These are phyloP conservation scores for Globisporangium radiosum DNA, from an alignment of 352 stramenopile species.

Conservation along the genomic window DNA sequence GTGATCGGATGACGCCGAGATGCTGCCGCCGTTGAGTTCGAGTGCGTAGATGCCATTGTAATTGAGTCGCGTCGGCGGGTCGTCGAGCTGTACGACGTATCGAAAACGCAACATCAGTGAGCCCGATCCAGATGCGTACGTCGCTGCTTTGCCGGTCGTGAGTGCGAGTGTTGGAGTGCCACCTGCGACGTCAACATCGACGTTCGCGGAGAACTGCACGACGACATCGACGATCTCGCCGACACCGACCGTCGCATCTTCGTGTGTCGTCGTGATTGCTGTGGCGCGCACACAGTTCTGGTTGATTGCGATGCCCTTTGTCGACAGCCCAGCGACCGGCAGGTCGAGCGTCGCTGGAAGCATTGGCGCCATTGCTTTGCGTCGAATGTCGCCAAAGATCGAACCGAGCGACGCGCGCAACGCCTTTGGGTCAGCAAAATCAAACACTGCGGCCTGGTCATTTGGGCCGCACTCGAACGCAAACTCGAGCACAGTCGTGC, in stretches of 20 bases:
- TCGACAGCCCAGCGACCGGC: constrained; percentile 27
- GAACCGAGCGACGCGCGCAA: constrained; percentile 36
- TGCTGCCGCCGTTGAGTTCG: constrained; percentile 29
- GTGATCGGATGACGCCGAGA: constrained; percentile 16
- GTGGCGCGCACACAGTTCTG: constrained; percentile 32
- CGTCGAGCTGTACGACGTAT: constrained; percentile 42
- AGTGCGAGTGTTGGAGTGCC: constrained; percentile 32
- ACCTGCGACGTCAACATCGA: constrained; percentile 30
- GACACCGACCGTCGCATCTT: constrained; percentile 41
- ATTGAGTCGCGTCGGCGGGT: constrained; percentile 21
- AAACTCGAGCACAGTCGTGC: constrained; percentile 45
- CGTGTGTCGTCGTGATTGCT: constrained; percentile 32
- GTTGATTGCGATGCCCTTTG: constrained; percentile 52
- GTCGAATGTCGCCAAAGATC: constrained; percentile 40
- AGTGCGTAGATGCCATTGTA: constrained; percentile 44
- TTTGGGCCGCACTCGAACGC: constrained; percentile 23
- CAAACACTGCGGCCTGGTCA: constrained; percentile 40
- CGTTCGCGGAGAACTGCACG: constrained; percentile 35
- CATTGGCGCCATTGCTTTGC: constrained; percentile 26
- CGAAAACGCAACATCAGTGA: constrained; percentile 34
- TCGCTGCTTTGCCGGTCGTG: constrained; percentile 30
- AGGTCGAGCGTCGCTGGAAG: constrained; percentile 35
- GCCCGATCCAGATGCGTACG: constrained; percentile 37
- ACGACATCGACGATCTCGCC: constrained; percentile 61
- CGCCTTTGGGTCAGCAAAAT: constrained; percentile 24